A percentile compares a stretch with the other conserved stretches of the same genome.
phyloP scores from a whole-genome alignment of 2,329 filamentous ascomycete species.

The Coniochaeta ligniaria region DNA sequence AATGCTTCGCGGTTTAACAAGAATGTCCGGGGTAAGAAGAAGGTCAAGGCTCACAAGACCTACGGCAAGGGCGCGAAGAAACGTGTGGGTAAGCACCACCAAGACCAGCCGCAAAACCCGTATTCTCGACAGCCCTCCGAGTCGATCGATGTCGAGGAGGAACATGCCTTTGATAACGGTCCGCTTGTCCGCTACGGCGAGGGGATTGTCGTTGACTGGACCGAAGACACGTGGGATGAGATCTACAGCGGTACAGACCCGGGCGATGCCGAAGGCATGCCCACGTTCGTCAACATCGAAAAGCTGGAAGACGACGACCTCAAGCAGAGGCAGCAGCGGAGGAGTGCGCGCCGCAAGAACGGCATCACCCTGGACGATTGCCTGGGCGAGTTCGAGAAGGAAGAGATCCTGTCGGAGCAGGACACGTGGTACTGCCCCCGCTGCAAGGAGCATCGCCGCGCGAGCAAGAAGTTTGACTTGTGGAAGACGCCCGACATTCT shows the following conservation, averaged over 20 bases:
- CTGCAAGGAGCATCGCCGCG: slow-evolving; percentile 88
- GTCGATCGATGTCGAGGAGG: slow-evolving; percentile 22
- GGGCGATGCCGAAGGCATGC: slow-evolving; percentile 48
- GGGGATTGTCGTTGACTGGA: slow-evolving; percentile 84
- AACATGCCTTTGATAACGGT: slow-evolving; percentile 36
- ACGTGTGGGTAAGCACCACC: slow-evolving; percentile 33
- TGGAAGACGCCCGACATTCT: slow-evolving; percentile 97
- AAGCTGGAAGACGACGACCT: slow-evolving; percentile 58
- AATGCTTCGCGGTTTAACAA: slow-evolving; percentile 11
- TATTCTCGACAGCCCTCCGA: slow-evolving; percentile 21
- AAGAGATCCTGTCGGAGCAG: slow-evolving; percentile 87
- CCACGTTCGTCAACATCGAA: slow-evolving; percentile 48
- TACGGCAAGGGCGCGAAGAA: slow-evolving; percentile 39
- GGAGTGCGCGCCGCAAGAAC: slow-evolving; percentile 58
- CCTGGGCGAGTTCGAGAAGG: slow-evolving; percentile 88
- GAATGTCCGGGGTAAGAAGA: slow-evolving; percentile 33
- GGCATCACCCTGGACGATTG: slow-evolving; percentile 87
- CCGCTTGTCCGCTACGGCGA: slow-evolving; percentile 75
- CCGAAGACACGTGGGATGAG: slow-evolving; percentile 57
- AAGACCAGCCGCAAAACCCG: slow-evolving; percentile 17
- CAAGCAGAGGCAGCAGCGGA: slow-evolving; percentile 52
- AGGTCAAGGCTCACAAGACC: slow-evolving; percentile 35
- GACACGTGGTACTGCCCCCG: slow-evolving; percentile 97
- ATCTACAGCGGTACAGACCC: slow-evolving; percentile 54
- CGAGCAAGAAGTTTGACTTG: slow-evolving; percentile 92